phyloP scores from a whole-genome alignment of 208 protist genomes.

The Plasmodiophora brassicae region DNA sequence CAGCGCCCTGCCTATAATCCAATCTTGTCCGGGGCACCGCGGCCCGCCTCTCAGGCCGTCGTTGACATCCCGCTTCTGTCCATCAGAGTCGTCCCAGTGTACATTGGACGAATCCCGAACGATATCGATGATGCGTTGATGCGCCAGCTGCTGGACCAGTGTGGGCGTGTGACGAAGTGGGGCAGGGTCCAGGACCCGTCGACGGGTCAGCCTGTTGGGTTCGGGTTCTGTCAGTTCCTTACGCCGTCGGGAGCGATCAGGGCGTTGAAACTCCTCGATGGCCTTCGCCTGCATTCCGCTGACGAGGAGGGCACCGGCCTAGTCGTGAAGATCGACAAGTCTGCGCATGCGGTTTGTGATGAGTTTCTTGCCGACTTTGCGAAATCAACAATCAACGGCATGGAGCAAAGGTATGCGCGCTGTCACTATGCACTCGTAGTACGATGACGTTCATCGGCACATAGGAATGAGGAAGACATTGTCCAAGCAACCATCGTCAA shows the following conservation, averaged over 20 bases:
- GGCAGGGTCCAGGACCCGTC: background rate
- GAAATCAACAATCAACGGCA: no score
- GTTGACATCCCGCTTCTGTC: no score
- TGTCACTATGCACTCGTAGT: no score
- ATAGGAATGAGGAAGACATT: background rate
- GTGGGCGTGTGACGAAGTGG: background rate
- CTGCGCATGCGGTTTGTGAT: background rate
- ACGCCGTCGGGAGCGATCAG: background rate
- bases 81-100: no score
- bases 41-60: no score
- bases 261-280: background rate
- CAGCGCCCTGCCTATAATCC: no score
- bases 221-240: conserved; percentile 16
- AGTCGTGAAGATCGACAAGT: background rate
- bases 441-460: no score
- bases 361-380: background rate
- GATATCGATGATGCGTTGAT: background rate
- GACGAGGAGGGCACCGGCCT: background rate
- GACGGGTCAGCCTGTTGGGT: background rate
- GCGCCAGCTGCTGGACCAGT: conserved; percentile 25
- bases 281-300: background rate
- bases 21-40: no score
- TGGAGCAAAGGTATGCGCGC: background rate
- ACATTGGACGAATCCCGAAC: background rate
- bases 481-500: background rate